Percentiles rank a stretch among this genome's conserved stretches.
phyloP scores from a whole-genome alignment of 495 filamentous ascomycete genomes.

The Aspergillus biplanus region DNA sequence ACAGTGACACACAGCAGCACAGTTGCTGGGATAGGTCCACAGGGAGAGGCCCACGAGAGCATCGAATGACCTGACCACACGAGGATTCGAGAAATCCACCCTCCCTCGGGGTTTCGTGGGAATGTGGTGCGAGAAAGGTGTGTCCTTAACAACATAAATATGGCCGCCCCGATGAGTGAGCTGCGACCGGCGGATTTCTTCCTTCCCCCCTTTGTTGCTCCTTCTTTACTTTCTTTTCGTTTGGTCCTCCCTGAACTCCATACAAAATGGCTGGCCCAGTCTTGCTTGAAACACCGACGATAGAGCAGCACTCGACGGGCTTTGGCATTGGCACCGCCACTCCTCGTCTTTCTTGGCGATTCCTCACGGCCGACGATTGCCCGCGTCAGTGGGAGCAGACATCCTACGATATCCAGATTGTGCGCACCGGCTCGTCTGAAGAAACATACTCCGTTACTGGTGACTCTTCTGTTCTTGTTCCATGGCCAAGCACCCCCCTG shows the following conservation, averaged over 20 bases:
- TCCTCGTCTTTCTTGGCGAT: conserved; percentile 41
- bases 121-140: conserved; percentile 3
- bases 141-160: background rate
- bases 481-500: conserved; percentile 52
- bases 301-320: conserved; percentile 40
- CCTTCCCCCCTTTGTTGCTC: too few species aligned
- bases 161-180: background rate
- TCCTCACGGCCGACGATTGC: conserved; percentile 29
- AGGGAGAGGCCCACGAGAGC: background rate
- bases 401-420: conserved; percentile 40
- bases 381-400: conserved; percentile 28
- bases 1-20: background rate
- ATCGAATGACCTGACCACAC: background rate
- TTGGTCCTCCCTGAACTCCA: background rate
- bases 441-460: conserved; percentile 23
- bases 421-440: background rate
- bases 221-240: background rate
- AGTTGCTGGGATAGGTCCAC: background rate
- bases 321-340: conserved; percentile 30
- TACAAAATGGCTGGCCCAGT: conserved; percentile 17
- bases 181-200: too few species aligned
- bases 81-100: background rate
- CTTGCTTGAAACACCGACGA: conserved; percentile 22
- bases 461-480: conserved; percentile 47
- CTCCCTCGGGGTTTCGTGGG: conserved; percentile 5